Percentiles rank a stretch among this genome's conserved stretches.
phyloP scores from a whole-genome alignment of 371 early-diverging fungal genomes.

The Apophysomyces ossiformis region DNA sequence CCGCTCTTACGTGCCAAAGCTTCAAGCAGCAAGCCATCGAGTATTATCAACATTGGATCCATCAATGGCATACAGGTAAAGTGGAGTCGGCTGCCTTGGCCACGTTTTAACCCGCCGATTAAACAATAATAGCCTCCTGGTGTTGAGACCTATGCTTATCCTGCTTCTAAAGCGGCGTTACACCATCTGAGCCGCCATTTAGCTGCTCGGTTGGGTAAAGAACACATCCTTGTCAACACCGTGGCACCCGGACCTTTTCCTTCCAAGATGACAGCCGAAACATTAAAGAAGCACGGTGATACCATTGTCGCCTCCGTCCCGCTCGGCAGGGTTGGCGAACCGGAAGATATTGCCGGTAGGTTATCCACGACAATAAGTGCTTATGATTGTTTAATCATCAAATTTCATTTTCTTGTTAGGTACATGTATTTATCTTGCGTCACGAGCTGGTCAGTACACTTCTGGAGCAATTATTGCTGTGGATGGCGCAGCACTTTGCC shows the following conservation, averaged over 20 bases:
- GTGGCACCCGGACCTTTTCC: conserved; percentile 92
- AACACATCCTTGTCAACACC: conserved; percentile 83
- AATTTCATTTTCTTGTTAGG: conserved; percentile 67
- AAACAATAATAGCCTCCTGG: conserved; percentile 55
- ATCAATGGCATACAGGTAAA: conserved; percentile 68
- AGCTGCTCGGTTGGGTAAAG: conserved; percentile 66
- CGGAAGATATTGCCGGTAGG: conserved; percentile 90
- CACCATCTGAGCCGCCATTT: conserved; percentile 77
- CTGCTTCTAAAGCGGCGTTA: conserved; percentile 80
- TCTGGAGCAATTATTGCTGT: conserved; percentile 52
- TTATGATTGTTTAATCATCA: conserved; percentile 20
- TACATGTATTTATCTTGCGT: conserved; percentile 71
- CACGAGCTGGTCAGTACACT: conserved; percentile 82
- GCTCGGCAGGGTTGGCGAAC: conserved; percentile 76
- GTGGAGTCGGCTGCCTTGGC: neutral
- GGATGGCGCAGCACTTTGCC: neutral
- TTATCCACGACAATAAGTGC: conserved; percentile 52
- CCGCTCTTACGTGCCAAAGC: conserved; percentile 78
- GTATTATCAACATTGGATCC: conserved; percentile 75
- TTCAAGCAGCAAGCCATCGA: conserved; percentile 56
- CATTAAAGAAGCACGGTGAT: conserved; percentile 63
- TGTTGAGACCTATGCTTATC: conserved; percentile 76
- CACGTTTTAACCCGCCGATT: conserved; percentile 29
- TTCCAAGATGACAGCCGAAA: conserved; percentile 89
- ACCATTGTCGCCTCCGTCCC: conserved; percentile 65